Conservation (phyloP, 2,329 filamentous ascomycete species). For the Polytolypa hystricis region DNA sequence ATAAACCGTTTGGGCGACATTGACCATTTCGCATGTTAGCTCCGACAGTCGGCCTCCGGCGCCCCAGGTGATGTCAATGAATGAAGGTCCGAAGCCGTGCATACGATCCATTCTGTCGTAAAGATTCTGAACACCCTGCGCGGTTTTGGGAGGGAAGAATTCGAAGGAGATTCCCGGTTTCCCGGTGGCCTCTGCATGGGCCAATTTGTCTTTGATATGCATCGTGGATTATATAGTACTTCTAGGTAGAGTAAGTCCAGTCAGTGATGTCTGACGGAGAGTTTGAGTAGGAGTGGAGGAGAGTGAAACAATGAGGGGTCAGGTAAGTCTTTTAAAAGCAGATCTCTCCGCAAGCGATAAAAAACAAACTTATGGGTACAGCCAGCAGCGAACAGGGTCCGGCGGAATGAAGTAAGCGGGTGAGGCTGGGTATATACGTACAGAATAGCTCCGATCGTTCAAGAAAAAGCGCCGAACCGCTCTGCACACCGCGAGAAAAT, state of each 20-base stretch:
- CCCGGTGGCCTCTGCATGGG: slow-evolving; percentile 65
- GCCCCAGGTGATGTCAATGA: slow-evolving; percentile 98
- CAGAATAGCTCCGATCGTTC: too few relatives aligned
- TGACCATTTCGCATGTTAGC: slow-evolving; percentile 94
- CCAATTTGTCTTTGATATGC: slow-evolving; percentile 91
- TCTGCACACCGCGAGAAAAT: too few relatives aligned
- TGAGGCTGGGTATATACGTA: too few relatives aligned
- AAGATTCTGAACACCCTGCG: slow-evolving; percentile 84
- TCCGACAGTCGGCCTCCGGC: slow-evolving; percentile 85
- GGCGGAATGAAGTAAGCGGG: too few relatives aligned
- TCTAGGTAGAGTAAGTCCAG: background rate
- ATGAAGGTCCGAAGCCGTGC: slow-evolving; percentile 85
- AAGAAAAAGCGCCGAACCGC: too few relatives aligned
- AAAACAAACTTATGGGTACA: too few relatives aligned
- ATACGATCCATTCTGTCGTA: slow-evolving; percentile 99
- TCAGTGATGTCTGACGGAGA: too few relatives aligned
- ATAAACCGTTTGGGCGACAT: slow-evolving; percentile 87
- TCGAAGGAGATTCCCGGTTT: slow-evolving; percentile 95
- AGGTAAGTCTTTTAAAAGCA: too few relatives aligned
- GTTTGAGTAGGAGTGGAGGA: too few relatives aligned
- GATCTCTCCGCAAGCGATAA: too few relatives aligned
- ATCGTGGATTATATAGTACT: slow-evolving; percentile 49
- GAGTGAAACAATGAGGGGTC: too few relatives aligned
- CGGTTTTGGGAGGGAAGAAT: slow-evolving; percentile 96
- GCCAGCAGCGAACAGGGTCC: too few relatives aligned